Evolutionary conservation across 139 green algal species (phyloP), one percentile per base, ranked within the genome.

Genomic region (Astrephomene gubernaculifera): DNA sequence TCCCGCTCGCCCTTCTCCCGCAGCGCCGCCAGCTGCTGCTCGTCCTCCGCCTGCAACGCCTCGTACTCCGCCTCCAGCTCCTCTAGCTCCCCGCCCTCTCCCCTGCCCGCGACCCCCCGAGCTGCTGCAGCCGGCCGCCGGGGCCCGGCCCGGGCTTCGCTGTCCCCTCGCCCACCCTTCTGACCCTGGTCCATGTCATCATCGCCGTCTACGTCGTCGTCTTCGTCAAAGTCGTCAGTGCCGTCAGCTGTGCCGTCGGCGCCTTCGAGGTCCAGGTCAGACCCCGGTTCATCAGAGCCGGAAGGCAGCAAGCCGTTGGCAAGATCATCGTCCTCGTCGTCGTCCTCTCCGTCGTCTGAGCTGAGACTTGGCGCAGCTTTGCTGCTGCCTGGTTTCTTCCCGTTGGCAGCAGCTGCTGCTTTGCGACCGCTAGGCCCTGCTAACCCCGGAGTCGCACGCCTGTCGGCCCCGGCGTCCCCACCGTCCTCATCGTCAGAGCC

Each of bases 51-150:
- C 87, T 71, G 71, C 44, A 91, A 63, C 41, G 43, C 81, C 57
- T 85, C 81, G n/a, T 88, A 90, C 88, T 93, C 87, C 24, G 72
- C 38, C 44, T 95, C 92, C 8, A 96, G 85, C 27, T 74, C 79
- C n/a, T 89, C 90, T 80, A 93, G 71, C 36, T 92, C 87, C 31
- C 72, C 78, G 38, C 80, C 67, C 24, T 31, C 83, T 54, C 68
- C 69, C 4, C 69, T 4, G 41, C 75, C 1, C 29, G 29, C 1
- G 29, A 29, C 27, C 38, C 33, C 49, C 35, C 54, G 60, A 57
- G 49, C 68, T 79, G 63, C 38, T n/a, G 60, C n/a, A 52, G 8
- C 22, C 45, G 17, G 29, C n/a, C n/a, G n/a, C n/a, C n/a, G n/a
- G n/a, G n/a, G n/a, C n/a, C n/a, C n/a, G n/a, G n/a, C n/a, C n/a